Evolutionary conservation across 225 moss, liverwort and hornwort genomes (phyloP).

Genomic region (Sphagnum contortum): DNA sequence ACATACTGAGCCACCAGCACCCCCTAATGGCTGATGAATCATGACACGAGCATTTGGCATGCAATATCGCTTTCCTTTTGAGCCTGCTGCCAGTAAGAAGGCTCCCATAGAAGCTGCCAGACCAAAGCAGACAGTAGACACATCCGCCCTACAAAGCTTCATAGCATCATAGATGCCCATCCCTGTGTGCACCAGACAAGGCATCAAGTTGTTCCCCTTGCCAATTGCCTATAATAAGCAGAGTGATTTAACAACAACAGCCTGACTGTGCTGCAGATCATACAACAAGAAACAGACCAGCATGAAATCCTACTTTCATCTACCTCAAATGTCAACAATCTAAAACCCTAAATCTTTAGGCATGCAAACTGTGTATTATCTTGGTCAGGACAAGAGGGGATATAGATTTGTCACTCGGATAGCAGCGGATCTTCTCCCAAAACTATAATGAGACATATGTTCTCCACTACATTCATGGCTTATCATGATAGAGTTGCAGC

Average conservation of each 20-base stretch:
- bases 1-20: constrained; percentile 67
- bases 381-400: too few relatives aligned
- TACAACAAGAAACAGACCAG: too few relatives aligned
- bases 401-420: too few relatives aligned
- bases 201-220: neutral
- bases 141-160: constrained; percentile 95
- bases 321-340: too few relatives aligned
- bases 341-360: neutral
- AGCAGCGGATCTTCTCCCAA: too few relatives aligned
- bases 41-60: constrained; percentile 97
- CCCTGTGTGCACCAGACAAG: constrained; percentile 22
- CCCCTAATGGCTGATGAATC: constrained; percentile 97
- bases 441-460: too few relatives aligned
- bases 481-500: too few relatives aligned
- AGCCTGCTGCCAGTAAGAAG: constrained; percentile 74
- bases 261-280: too few relatives aligned
- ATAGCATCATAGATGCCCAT: constrained; percentile 99
- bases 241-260: too few relatives aligned
- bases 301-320: too few relatives aligned
- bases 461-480: too few relatives aligned
- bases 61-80: constrained; percentile 89
- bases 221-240: too few relatives aligned
- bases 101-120: constrained; percentile 98
- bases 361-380: neutral
- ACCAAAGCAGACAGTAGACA: constrained; percentile 90